These are phyloP conservation scores for Pseudogymnoascus sp. DNA, from an alignment of 2,329 filamentous ascomycete species.

Conservation along the genomic window DNA sequence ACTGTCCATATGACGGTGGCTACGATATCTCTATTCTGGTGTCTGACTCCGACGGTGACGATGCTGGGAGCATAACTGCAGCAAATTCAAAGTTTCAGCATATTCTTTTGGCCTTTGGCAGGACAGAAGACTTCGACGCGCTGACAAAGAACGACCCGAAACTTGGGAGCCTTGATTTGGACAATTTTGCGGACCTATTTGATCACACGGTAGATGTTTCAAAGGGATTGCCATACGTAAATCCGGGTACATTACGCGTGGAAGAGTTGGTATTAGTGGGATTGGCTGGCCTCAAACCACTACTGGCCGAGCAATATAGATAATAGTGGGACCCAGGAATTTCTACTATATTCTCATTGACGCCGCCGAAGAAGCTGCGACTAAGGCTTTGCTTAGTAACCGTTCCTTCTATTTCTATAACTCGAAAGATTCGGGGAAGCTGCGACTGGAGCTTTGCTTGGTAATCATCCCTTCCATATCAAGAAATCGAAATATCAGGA, in stretches of 20 bases:
- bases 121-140: conserved; percentile 69
- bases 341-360: background rate
- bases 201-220: conserved; percentile 74
- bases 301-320: background rate
- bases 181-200: conserved; percentile 61
- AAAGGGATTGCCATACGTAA: background rate
- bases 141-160: conserved; percentile 57
- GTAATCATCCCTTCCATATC: no score
- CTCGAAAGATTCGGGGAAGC: no score
- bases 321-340: background rate
- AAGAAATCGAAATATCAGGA: no score
- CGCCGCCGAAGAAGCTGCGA: no score
- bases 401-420: no score
- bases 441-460: no score
- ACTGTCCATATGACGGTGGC: conserved; percentile 64
- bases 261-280: background rate
- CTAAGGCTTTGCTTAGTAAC: no score
- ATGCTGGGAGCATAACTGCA: conserved; percentile 25
- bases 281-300: background rate
- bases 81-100: conserved; percentile 51
- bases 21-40: conserved; percentile 81
- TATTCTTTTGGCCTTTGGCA: conserved; percentile 71
- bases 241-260: background rate
- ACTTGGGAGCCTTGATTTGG: conserved; percentile 48
- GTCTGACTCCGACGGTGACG: conserved; percentile 61